These are phyloP conservation scores for Plasmodium berghei DNA, from an alignment of 169 alveolate genomes.

Conservation along the genomic window DNA sequence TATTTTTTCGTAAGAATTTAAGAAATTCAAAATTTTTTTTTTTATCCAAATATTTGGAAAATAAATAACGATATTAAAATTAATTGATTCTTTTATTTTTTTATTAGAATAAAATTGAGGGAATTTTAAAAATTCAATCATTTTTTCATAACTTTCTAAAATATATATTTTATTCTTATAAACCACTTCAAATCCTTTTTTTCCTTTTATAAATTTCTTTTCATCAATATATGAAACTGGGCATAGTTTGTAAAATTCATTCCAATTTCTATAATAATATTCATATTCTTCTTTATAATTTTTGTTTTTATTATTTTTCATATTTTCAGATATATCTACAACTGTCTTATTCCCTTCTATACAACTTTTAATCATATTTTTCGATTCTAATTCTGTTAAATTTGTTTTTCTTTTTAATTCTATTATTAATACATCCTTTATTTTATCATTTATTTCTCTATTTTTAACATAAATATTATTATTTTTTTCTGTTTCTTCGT, in stretches of 20 bases:
- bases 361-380: not conserved
- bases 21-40: slow-evolving; percentile 21
- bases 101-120: slow-evolving; percentile 64
- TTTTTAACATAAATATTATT: slow-evolving; percentile 2
- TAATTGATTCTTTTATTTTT: slow-evolving; percentile 40
- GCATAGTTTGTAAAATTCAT: slow-evolving; percentile 31
- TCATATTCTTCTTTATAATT: not conserved
- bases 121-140: slow-evolving; percentile 40
- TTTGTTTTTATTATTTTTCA: not conserved
- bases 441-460: not conserved
- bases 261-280: slow-evolving; percentile 52
- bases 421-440: slow-evolving; percentile 3
- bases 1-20: slow-evolving; percentile 14
- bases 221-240: slow-evolving; percentile 67
- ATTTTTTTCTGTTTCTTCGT: not conserved
- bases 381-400: not conserved
- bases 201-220: slow-evolving; percentile 35
- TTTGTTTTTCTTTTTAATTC: slow-evolving; percentile 9
- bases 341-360: not conserved
- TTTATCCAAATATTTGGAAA: slow-evolving; percentile 27
- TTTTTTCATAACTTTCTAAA: slow-evolving; percentile 22
- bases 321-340: not conserved
- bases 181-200: slow-evolving; percentile 7
- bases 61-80: slow-evolving; percentile 35
- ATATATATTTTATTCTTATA: slow-evolving; percentile 57